phyloP scores from a whole-genome alignment of 345 rosid species.

The Aegle marmelos region DNA sequence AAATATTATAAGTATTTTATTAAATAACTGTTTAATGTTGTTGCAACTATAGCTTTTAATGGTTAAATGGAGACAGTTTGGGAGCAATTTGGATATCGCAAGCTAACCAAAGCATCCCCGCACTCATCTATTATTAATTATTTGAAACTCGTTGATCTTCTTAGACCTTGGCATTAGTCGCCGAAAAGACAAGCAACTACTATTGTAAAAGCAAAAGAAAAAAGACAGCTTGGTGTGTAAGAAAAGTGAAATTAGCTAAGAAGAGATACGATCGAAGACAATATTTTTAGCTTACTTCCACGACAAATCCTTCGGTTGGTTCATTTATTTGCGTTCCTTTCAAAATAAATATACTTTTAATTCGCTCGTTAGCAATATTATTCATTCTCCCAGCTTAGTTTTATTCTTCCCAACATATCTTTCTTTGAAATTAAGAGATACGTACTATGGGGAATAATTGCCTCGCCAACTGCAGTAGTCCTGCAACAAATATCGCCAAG shows the following conservation, averaged over 20 bases:
- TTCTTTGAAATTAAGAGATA: neutral
- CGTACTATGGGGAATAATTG: conserved; percentile 33
- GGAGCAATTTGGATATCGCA: too few species aligned
- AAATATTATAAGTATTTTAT: too few species aligned
- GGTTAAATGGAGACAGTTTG: too few species aligned
- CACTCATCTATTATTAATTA: too few species aligned
- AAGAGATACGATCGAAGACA: neutral
- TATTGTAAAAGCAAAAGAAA: neutral
- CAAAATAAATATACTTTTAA: neutral
- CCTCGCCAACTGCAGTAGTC: neutral
- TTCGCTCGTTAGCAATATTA: neutral
- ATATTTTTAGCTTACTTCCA: conserved; percentile 3
- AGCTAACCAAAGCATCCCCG: too few species aligned
- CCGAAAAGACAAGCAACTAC: neutral
- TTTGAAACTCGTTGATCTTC: too few species aligned
- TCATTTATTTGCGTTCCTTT: neutral
- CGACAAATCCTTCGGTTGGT: neutral
- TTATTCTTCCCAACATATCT: neutral
- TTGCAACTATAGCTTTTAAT: too few species aligned
- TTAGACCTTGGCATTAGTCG: too few species aligned
- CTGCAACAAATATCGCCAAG: conserved; percentile 22
- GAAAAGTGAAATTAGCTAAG: neutral
- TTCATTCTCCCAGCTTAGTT: neutral
- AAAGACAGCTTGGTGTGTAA: neutral
- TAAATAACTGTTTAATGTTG: too few species aligned